A percentile compares a stretch with the other conserved stretches of the same genome.
Conservation (phyloP, 441 rosid species). For the Pelargonium myrrhifolium region DNA sequence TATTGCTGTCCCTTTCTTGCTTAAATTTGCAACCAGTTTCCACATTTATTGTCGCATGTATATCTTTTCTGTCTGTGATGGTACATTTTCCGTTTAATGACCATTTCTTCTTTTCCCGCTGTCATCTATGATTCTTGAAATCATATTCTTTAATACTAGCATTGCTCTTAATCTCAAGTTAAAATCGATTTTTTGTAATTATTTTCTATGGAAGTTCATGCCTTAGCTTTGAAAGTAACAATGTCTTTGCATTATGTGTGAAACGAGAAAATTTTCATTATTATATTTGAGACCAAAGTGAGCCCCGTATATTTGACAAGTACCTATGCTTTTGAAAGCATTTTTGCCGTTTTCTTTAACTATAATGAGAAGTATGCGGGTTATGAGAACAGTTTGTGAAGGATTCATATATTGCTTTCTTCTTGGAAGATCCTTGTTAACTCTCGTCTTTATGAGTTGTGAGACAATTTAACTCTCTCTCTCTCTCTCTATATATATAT, state of each 20-base stretch:
- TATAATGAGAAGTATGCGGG: neutral
- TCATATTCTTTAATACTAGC: neutral
- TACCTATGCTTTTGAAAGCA: neutral
- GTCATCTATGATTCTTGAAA: neutral
- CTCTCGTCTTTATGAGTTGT: too few relatives aligned
- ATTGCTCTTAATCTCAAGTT: neutral
- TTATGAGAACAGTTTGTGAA: neutral
- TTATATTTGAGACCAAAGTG: too few relatives aligned
- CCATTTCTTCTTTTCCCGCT: neutral
- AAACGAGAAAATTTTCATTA: too few relatives aligned
- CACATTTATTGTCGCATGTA: neutral
- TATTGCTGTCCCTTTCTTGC: neutral
- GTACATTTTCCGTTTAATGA: neutral
- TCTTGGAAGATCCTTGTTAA: neutral
- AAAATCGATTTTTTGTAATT: too few relatives aligned
- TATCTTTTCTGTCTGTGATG: neutral
- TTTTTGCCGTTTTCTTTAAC: neutral
- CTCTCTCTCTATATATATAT: too few relatives aligned
- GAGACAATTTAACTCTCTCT: too few relatives aligned
- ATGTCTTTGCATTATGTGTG: neutral
- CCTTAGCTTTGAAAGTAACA: too few relatives aligned
- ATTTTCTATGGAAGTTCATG: neutral
- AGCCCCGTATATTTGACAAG: too few relatives aligned
- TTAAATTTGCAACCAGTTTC: neutral
- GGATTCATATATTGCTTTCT: neutral